Conservation (phyloP, 2,329 filamentous ascomycete genomes). For the Fusarium sp. region DNA sequence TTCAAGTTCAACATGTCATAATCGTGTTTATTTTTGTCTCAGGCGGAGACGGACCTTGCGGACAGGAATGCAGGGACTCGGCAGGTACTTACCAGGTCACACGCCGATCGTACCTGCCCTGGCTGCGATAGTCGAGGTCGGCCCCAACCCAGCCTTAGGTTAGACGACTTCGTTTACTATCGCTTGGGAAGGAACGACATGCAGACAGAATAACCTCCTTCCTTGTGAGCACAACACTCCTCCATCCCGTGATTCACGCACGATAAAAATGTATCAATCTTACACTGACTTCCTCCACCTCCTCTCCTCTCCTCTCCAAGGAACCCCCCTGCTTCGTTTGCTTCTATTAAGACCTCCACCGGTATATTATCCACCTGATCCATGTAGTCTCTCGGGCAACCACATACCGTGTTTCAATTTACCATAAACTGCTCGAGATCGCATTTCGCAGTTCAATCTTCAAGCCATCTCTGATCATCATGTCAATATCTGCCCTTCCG, state of each 20-base stretch:
- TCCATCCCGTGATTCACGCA: slow-evolving; percentile 13
- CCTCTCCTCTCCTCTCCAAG: slow-evolving; percentile 5
- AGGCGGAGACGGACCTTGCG: not conserved
- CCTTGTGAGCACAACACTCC: not conserved
- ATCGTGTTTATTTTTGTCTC: not conserved
- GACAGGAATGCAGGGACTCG: slow-evolving; percentile 42
- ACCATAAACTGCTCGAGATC: slow-evolving; percentile 29
- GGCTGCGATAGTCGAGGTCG: slow-evolving; percentile 10
- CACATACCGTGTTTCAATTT: slow-evolving; percentile 39
- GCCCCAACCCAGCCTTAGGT: not conserved
- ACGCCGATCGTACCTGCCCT: slow-evolving; percentile 26
- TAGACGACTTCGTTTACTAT: not conserved
- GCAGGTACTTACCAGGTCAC: slow-evolving; percentile 7
- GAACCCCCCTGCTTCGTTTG: slow-evolving; percentile 13
- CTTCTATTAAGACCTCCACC: slow-evolving; percentile 34
- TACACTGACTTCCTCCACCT: not conserved
- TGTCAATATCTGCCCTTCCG: slow-evolving; percentile 68
- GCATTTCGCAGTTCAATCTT: slow-evolving; percentile 27
- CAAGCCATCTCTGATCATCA: slow-evolving; percentile 45
- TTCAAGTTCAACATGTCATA: too few species aligned
- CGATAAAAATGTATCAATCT: slow-evolving; percentile 10
- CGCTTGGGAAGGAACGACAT: slow-evolving; percentile 23
- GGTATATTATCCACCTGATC: slow-evolving; percentile 46
- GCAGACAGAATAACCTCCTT: slow-evolving; percentile 16
- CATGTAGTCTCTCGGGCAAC: slow-evolving; percentile 46